phyloP scores from a whole-genome alignment of 306 rosid species.

The Begonia loranthoides region DNA sequence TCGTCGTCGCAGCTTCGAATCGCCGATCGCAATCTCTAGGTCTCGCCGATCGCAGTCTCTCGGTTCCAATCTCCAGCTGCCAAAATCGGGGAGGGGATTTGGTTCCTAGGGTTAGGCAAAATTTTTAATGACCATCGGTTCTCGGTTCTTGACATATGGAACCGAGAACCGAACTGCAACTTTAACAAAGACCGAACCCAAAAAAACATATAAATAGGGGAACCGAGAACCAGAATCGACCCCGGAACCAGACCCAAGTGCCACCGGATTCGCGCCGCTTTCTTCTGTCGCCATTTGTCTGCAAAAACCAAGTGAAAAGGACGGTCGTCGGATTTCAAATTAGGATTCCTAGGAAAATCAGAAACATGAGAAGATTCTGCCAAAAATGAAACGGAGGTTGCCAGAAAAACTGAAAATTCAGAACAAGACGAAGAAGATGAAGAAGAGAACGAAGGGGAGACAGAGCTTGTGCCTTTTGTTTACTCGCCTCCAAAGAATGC shows the following conservation, averaged over 20 bases:
- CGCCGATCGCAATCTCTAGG: too few relatives aligned
- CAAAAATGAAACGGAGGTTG: conserved; percentile 15
- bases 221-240: too few relatives aligned
- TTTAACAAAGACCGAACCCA: too few relatives aligned
- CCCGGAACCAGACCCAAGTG: conserved; percentile 16
- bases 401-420: conserved; percentile 7
- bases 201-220: conserved; percentile 39
- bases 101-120: too few relatives aligned
- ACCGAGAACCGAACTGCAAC: too few relatives aligned
- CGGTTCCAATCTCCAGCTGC: too few relatives aligned
- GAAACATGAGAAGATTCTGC: conserved; percentile 15
- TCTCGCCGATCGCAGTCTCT: too few relatives aligned
- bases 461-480: conserved; percentile 11
- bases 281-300: conserved; percentile 24
- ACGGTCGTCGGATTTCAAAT: conserved; percentile 27
- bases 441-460: conserved; percentile 5
- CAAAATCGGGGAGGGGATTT: too few relatives aligned
- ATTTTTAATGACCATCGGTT: too few relatives aligned
- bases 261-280: conserved; percentile 29
- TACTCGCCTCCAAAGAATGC: conserved; percentile 55
- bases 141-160: too few relatives aligned
- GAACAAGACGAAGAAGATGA: conserved; percentile 18
- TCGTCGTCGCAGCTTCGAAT: too few relatives aligned
- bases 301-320: conserved; percentile 27
- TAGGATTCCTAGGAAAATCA: conserved; percentile 23